Evolutionary conservation across 2,329 filamentous ascomycete genomes (phyloP).

Genomic region (Colletotrichum musae): DNA sequence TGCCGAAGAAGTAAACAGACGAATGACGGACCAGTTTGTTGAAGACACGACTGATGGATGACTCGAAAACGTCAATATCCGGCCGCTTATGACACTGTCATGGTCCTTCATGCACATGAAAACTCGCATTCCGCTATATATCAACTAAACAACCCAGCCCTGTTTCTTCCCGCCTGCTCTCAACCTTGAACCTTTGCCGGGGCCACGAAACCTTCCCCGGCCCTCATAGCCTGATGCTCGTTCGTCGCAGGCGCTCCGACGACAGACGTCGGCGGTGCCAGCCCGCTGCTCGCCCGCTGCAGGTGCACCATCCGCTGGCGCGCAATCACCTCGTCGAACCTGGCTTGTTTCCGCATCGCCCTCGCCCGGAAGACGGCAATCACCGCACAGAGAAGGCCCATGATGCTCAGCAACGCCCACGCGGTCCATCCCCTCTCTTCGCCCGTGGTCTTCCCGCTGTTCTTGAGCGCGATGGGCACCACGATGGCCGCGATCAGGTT

Average conservation of each 20-base stretch:
- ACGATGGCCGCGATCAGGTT: slow-evolving; percentile 1
- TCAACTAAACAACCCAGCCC: too few relatives aligned
- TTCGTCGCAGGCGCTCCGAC: neutral
- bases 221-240: neutral
- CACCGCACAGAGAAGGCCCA: neutral
- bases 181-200: too few relatives aligned
- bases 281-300: neutral
- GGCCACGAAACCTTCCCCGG: too few relatives aligned
- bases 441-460: neutral
- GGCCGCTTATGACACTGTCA: too few relatives aligned
- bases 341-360: neutral
- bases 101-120: too few relatives aligned
- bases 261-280: neutral
- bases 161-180: too few relatives aligned
- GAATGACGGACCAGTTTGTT: too few relatives aligned
- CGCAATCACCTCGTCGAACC: slow-evolving; percentile 4
- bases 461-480: neutral
- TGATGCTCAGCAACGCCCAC: slow-evolving; percentile 16
- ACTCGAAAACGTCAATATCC: too few relatives aligned
- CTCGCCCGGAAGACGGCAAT: slow-evolving; percentile 3
- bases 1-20: neutral
- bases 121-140: too few relatives aligned
- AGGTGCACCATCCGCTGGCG: neutral
- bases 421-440: slow-evolving; percentile 8
- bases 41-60: too few relatives aligned